A percentile compares a stretch with the other conserved stretches of the same genome.
These are phyloP conservation scores for Phaffomyces opuntiae DNA, from an alignment of 805 yeast genomes.

Conservation along the genomic window DNA sequence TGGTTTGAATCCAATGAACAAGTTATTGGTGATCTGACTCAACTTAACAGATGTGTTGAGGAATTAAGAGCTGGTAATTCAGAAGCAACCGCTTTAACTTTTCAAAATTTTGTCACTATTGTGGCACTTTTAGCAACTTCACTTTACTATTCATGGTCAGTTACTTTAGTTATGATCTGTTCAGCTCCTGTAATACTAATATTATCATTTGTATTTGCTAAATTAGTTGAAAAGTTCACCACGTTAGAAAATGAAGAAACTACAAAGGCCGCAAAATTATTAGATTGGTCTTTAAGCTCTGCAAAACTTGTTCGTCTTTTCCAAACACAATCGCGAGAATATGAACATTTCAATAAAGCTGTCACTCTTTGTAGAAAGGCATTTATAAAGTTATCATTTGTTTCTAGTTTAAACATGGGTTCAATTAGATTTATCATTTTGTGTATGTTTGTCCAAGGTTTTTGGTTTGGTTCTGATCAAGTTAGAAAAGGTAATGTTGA, in stretches of 20 bases:
- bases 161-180: conserved; percentile 72
- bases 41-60: conserved; percentile 65
- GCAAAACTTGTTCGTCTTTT: conserved; percentile 55
- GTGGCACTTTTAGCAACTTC: conserved; percentile 55
- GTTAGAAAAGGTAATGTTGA: conserved; percentile 42
- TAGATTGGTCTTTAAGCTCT: conserved; percentile 66
- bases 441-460: conserved; percentile 81
- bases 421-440: conserved; percentile 50
- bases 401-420: conserved; percentile 49
- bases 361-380: conserved; percentile 28
- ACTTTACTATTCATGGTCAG: conserved; percentile 75
- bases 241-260: conserved; percentile 49
- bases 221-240: conserved; percentile 42
- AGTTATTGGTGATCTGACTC: conserved; percentile 57
- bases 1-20: conserved; percentile 61
- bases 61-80: conserved; percentile 63
- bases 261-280: conserved; percentile 47
- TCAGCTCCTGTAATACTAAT: conserved; percentile 61
- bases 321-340: conserved; percentile 50
- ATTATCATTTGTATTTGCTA: conserved; percentile 44
- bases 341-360: conserved; percentile 30
- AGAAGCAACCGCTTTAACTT: conserved; percentile 53
- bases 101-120: conserved; percentile 47
- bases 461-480: conserved; percentile 81
- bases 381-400: conserved; percentile 39